A percentile compares a stretch with the other conserved stretches of the same genome.
Conservation (phyloP, 176 grass and related monocot genomes). For the Saccharum spontaneum region DNA sequence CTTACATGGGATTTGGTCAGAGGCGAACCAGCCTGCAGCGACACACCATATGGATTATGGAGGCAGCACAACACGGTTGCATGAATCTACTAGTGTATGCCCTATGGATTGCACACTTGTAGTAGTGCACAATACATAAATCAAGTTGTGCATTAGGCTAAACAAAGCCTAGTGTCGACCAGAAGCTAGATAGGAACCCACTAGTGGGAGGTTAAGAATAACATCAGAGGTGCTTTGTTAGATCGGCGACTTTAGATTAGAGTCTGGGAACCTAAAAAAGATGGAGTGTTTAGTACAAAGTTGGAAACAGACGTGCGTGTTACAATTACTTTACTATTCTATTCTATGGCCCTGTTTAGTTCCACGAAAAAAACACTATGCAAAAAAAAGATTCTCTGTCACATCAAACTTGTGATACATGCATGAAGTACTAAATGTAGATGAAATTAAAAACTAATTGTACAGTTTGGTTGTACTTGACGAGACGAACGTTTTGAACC, state of each 20-base stretch:
- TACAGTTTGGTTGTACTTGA: too few species aligned
- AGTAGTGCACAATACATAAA: background rate
- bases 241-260: conserved; percentile 7
- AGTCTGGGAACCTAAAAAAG: background rate
- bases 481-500: too few species aligned
- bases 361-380: too few species aligned
- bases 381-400: too few species aligned
- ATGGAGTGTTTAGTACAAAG: background rate
- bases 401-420: too few species aligned
- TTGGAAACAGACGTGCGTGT: background rate
- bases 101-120: too few species aligned
- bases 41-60: too few species aligned
- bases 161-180: background rate
- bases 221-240: background rate
- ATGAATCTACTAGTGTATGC: too few species aligned
- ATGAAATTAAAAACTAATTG: too few species aligned
- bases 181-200: background rate
- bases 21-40: background rate
- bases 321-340: background rate
- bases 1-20: background rate
- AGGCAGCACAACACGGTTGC: too few species aligned
- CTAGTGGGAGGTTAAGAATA: background rate
- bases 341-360: too few species aligned
- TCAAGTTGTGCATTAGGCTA: background rate
- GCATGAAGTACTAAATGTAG: too few species aligned